Base-by-base conservation (phyloP, 2,329 filamentous ascomycete genomes). In the Fusarium sp. region DNA sequence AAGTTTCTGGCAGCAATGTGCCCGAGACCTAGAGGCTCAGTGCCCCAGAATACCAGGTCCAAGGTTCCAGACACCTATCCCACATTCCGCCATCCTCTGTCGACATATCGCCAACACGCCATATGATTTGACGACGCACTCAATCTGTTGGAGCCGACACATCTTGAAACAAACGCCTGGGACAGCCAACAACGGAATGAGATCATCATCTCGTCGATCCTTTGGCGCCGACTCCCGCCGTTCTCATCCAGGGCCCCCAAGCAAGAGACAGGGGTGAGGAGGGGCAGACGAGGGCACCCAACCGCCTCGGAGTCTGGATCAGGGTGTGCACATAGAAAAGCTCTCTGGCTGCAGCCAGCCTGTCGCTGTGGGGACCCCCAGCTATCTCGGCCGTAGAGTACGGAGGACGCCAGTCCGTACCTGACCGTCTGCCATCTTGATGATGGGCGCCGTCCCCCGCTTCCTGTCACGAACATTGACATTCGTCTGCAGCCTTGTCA, bases 101-200 rank as follows among this genome's bases (percentile, higher is more conserved):
- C 68, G 48, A 56, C 58, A 28, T 58, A 50, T 48, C 51, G 54
- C 48, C 51, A 66, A 60, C 30, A 39, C 51, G 57, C 57, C 55
- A 59, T 68, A 40, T 68, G 70, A 75, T 73, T 75, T 68, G 70
- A 61, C 57, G 65, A 53, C 52, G 53, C 50, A 52, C 44, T 66
- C 53, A 50, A 62, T 52, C 28, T 63, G 41, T 60, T 60, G 59
- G 57, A 57, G 36, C 55, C 64, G 48, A 59, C 54, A 65, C 59
- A 74, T 70, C 68, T 75, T 75, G 73, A 75, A 75, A 75, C 73
- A 75, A 74, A 74, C 73, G 68, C 72, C 73, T 71, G 70, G 66
- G 60, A 65, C 62, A 64, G 37, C 70, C 71, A 72, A 73, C 73
- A 72, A 60, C 65, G 70, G 73, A 75, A 75, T 75, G 73, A 75